Evolutionary conservation across 805 yeast species (phyloP).

Genomic region (Diddensiella caesifluorescens): DNA sequence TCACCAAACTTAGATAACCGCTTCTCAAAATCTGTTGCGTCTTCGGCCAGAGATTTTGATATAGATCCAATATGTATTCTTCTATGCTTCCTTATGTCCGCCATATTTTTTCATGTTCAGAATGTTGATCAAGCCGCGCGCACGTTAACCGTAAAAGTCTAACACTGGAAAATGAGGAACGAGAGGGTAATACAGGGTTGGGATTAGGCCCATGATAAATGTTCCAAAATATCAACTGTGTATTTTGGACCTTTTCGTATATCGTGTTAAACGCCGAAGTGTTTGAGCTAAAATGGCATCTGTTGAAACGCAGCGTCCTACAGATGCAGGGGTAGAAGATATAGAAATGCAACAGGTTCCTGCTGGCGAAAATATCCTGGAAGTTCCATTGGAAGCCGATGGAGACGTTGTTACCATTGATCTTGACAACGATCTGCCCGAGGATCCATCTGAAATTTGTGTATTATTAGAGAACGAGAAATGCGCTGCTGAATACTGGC

Average conservation of each 20-base stretch:
- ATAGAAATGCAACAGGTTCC: conserved; percentile 6
- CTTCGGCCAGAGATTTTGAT: conserved; percentile 46
- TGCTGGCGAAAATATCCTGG: conserved; percentile 35
- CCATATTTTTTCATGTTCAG: too few relatives aligned
- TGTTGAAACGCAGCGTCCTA: not conserved
- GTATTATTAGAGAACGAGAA: conserved; percentile 74
- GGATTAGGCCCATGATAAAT: too few relatives aligned
- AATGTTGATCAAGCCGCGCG: too few relatives aligned
- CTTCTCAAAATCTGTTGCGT: conserved; percentile 41
- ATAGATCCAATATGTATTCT: conserved; percentile 67
- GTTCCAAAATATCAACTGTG: too few relatives aligned
- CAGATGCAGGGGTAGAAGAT: conserved; percentile 9
- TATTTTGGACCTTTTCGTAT: too few relatives aligned
- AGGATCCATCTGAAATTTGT: conserved; percentile 79
- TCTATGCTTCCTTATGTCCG: conserved; percentile 22
- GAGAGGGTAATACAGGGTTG: too few relatives aligned
- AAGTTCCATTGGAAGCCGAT: conserved; percentile 66
- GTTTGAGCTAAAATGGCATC: too few relatives aligned
- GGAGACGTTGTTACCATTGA: conserved; percentile 86
- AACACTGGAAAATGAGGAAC: too few relatives aligned
- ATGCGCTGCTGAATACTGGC: conserved; percentile 75
- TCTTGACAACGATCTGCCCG: conserved; percentile 75
- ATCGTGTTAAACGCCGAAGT: too few relatives aligned
- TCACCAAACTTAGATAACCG: conserved; percentile 64
- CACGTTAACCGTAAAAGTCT: too few relatives aligned